Base-by-base conservation (phyloP, 2,329 filamentous ascomycete genomes). In the Arthrobotrys sphaeroides region DNA sequence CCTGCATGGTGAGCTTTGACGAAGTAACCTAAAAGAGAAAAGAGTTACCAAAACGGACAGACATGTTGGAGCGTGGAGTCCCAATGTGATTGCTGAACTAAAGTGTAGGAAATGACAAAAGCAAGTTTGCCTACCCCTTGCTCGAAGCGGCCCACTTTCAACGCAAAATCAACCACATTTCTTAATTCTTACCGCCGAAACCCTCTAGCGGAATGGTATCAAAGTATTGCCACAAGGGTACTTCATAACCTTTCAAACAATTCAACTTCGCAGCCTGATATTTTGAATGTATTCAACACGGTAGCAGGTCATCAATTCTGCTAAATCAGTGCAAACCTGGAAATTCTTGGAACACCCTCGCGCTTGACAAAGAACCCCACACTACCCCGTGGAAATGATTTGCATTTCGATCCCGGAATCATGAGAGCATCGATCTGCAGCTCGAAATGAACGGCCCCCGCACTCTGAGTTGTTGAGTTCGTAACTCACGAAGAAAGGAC, bases 121-220 rank as follows among this genome's bases (percentile, higher is more conserved):
- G 36, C 43, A 43, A 38, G 22, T n/a, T 43, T 16, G 40, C 36
- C 28, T 36, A 38, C 33, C 51, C 51, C 51, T 55, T 55, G 31
- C 49, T 51, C 24, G n/a, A 36, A 28, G 47, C 18, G 51, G 36
- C 28, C 6, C 13, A 18, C 31, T 42, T n/a, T 36, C 66, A 70
- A 70, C 66, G 33, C 66, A 70, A 51, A 61, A 49, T 45, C 26
- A 13, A 70, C 66, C 42, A 70, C 55, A 62, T 28, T 33, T 59
- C n/a, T 22, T 57, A 62, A 20, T 33, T 59, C n/a, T 22, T 57
- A 4, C 36, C 33, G 53, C 53, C 42, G 4, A 5, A 10, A 59
- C 24, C 38, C 53, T n/a, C 53, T 59, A 33, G 42, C 47, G 33
- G 26, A 18, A 18, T 55, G 51, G 38, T 38, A 55, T 55, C 20